Conservation (phyloP, 73 alveolate genomes). For the Paramecium primaurelia region DNA sequence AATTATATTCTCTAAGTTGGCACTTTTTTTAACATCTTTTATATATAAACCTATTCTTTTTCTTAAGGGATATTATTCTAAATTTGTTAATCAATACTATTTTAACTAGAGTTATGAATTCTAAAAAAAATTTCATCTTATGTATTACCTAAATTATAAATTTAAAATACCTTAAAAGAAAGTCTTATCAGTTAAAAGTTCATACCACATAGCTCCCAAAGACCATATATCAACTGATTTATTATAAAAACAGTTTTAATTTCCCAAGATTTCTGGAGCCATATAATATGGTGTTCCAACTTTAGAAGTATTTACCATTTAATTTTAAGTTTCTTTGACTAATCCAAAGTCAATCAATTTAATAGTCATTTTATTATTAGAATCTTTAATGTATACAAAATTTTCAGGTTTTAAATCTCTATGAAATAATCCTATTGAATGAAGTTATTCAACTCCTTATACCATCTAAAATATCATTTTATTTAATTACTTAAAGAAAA, state of each 20-base stretch:
- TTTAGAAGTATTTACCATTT: neutral
- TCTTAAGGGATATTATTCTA: neutral
- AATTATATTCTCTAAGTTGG: neutral
- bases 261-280: neutral
- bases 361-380: neutral
- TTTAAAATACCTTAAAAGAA: neutral
- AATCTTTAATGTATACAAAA: neutral
- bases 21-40: neutral
- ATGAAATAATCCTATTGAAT: neutral
- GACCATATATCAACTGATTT: neutral
- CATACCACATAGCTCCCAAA: neutral
- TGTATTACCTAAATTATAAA: neutral
- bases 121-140: neutral
- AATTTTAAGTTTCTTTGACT: neutral
- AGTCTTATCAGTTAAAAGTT: neutral
- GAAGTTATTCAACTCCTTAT: neutral
- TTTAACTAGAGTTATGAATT: neutral
- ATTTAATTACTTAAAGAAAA: neutral
- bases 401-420: constrained; percentile 63
- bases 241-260: neutral
- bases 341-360: neutral
- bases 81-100: neutral
- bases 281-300: neutral
- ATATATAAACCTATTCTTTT: neutral
- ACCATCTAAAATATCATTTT: neutral